phyloP scores from a whole-genome alignment of 768 basidiomycete genomes.

The Cyathus striatus region DNA sequence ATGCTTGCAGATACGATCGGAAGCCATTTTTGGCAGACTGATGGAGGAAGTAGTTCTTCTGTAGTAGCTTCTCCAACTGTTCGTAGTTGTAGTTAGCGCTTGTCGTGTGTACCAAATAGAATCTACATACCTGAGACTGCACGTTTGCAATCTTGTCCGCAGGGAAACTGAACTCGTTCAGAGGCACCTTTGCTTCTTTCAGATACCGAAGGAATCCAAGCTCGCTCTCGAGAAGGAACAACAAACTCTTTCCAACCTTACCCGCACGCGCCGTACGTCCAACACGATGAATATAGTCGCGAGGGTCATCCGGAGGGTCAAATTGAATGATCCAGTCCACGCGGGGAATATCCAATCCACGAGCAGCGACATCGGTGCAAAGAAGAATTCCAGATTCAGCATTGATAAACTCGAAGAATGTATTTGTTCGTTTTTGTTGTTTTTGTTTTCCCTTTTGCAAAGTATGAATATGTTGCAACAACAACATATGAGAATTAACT shows the following conservation, averaged over 20 bases:
- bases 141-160: slow-evolving; percentile 87
- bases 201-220: slow-evolving; percentile 94
- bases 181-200: slow-evolving; percentile 94
- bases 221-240: slow-evolving; percentile 92
- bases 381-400: slow-evolving; percentile 90
- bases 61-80: neutral
- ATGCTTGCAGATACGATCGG: neutral
- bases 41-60: neutral
- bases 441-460: slow-evolving; percentile 99
- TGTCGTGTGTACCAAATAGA: too few species aligned
- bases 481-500: neutral
- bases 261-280: slow-evolving; percentile 97
- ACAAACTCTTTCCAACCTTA: slow-evolving; percentile 88
- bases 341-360: slow-evolving; percentile 94
- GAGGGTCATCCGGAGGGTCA: slow-evolving; percentile 97
- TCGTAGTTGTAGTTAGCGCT: too few species aligned
- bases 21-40: neutral
- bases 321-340: slow-evolving; percentile 99
- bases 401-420: slow-evolving; percentile 99
- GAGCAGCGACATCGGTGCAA: slow-evolving; percentile 97
- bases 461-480: too few species aligned
- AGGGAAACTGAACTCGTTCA: slow-evolving; percentile 97
- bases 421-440: slow-evolving; percentile 98
- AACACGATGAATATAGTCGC: slow-evolving; percentile 98
- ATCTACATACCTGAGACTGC: slow-evolving; percentile 76